Percentiles rank a stretch among this genome's conserved stretches.
Evolutionary conservation across 2,329 filamentous ascomycete species (phyloP).

Genomic region (Immersiporthe knoxdaviesiana): DNA sequence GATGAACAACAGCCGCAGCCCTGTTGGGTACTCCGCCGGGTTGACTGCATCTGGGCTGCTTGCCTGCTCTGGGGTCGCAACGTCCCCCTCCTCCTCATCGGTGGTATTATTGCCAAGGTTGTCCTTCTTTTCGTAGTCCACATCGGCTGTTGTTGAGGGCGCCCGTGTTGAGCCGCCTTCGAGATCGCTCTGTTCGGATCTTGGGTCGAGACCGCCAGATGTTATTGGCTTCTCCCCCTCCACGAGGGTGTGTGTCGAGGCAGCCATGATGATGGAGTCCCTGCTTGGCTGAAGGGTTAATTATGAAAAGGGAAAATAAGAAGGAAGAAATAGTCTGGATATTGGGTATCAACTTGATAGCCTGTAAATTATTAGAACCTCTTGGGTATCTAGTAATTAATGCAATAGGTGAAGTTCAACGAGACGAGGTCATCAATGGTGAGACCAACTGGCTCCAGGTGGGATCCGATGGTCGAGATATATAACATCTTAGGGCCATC

Average conservation of each 20-base stretch:
- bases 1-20: constrained; percentile 46
- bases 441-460: no score
- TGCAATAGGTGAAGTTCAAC: background rate
- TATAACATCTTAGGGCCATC: background rate
- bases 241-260: constrained; percentile 13
- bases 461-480: background rate
- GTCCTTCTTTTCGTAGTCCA: constrained; percentile 19
- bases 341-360: no score
- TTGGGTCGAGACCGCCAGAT: constrained; percentile 13
- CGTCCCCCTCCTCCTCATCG: constrained; percentile 9
- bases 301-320: background rate
- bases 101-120: background rate
- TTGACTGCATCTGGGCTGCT: background rate
- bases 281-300: background rate
- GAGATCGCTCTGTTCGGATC: constrained; percentile 20
- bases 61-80: background rate
- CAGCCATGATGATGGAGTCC: background rate
- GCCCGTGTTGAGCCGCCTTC: constrained; percentile 21
- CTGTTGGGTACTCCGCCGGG: constrained; percentile 41
- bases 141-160: constrained; percentile 14
- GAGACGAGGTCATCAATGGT: no score
- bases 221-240: constrained; percentile 15
- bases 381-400: background rate
- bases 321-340: background rate
- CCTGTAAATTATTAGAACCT: background rate